These are phyloP conservation scores for Mycotypha africana DNA, from an alignment of 371 early-diverging fungal species.

Conservation along the genomic window DNA sequence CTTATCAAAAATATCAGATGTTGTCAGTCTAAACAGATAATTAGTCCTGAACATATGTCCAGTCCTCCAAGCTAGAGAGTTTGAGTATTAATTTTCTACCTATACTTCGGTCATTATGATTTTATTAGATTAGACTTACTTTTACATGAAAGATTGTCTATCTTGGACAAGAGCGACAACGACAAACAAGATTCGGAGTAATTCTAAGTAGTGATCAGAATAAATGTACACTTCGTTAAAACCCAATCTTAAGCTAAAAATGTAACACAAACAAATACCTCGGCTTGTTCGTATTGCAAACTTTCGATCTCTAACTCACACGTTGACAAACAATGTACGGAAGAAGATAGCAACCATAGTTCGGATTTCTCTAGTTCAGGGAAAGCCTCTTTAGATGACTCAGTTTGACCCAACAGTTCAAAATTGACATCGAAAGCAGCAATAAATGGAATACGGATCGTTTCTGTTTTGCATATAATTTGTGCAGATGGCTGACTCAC, in stretches of 20 bases:
- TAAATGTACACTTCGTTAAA: no score
- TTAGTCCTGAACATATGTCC: constrained; percentile 38
- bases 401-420: constrained; percentile 27
- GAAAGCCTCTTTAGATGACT: constrained; percentile 15
- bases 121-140: constrained; percentile 9
- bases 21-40: constrained; percentile 30
- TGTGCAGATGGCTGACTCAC: constrained; percentile 7
- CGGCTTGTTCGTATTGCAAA: constrained; percentile 24
- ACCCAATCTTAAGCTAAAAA: no score
- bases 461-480: constrained; percentile 42
- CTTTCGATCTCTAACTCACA: constrained; percentile 44
- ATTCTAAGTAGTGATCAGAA: not conserved
- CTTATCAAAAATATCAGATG: constrained; percentile 29
- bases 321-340: constrained; percentile 37
- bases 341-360: constrained; percentile 31
- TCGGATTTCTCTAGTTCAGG: constrained; percentile 29
- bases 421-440: constrained; percentile 45
- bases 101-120: no score
- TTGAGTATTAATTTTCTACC: no score
- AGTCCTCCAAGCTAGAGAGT: constrained; percentile 33
- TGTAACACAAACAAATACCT: constrained; percentile 10
- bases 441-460: constrained; percentile 42
- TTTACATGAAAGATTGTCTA: constrained; percentile 18
- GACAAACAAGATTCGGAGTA: constrained; percentile 6
- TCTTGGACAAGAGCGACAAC: constrained; percentile 17